These are phyloP conservation scores for Penicillium sp. DNA, from an alignment of 2,329 filamentous ascomycete species.

Conservation along the genomic window DNA sequence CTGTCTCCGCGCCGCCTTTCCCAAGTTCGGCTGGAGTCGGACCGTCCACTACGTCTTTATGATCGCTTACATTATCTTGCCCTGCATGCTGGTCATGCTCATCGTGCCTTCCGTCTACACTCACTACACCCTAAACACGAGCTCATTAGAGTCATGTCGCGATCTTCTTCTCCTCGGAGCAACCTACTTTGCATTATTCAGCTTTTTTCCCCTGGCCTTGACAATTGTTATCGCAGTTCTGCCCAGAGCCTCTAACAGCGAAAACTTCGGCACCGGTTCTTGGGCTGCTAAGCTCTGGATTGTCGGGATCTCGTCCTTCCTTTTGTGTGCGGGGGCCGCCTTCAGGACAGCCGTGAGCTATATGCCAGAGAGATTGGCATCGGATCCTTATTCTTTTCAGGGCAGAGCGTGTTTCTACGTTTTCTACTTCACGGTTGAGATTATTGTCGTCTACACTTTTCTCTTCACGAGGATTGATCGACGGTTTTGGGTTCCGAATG, in stretches of 20 bases:
- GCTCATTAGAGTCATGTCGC: conserved; percentile 52
- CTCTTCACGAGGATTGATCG: conserved; percentile 66
- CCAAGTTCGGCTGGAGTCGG: conserved; percentile 64
- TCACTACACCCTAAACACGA: conserved; percentile 61
- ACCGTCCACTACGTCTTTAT: conserved; percentile 52
- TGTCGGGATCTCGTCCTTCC: conserved; percentile 53
- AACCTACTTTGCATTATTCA: conserved; percentile 60
- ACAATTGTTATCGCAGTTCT: conserved; percentile 46
- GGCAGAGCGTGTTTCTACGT: conserved; percentile 70
- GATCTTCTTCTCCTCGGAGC: conserved; percentile 61
- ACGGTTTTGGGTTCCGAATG: conserved; percentile 71
- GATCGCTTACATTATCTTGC: conserved; percentile 56
- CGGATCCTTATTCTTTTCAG: conserved; percentile 65
- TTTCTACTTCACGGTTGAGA: conserved; percentile 73
- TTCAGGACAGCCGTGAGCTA: conserved; percentile 63
- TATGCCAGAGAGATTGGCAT: conserved; percentile 46
- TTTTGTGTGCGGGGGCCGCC: conserved; percentile 65
- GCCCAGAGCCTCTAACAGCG: conserved; percentile 40
- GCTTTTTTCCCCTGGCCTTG: conserved; percentile 64
- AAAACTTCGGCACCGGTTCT: conserved; percentile 64
- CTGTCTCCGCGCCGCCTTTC: conserved; percentile 69
- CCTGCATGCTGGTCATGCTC: conserved; percentile 60
- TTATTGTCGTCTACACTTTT: conserved; percentile 66
- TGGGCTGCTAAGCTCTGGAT: conserved; percentile 65
- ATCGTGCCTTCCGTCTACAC: conserved; percentile 61